phyloP scores from a whole-genome alignment of 139 green algal species.

The Chlamydomonas sphaeroides region DNA sequence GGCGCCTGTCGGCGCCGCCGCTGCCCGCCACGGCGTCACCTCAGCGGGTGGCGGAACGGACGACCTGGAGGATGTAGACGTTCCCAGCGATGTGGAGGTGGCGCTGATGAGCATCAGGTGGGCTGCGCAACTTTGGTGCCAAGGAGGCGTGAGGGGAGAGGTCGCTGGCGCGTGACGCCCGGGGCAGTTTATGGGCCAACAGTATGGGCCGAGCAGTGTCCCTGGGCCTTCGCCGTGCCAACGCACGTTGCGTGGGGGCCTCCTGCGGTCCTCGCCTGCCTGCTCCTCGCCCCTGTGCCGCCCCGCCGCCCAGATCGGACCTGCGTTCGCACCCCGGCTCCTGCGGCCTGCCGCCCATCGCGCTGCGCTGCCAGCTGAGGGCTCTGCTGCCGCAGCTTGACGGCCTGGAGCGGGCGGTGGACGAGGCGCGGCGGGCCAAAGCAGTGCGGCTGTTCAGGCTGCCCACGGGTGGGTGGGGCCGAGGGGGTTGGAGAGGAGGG shows the following conservation, averaged over 20 bases:
- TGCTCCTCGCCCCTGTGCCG: background rate
- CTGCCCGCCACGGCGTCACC: too few relatives aligned
- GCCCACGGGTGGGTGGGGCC: slow-evolving; percentile 17
- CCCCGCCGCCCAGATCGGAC: background rate
- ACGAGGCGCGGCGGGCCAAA: slow-evolving; percentile 24
- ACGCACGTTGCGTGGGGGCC: too few relatives aligned
- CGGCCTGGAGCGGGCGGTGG: slow-evolving; percentile 18
- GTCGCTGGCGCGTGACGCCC: too few relatives aligned
- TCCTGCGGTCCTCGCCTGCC: too few relatives aligned
- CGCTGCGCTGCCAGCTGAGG: slow-evolving; percentile 11
- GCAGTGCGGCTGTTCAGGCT: slow-evolving; percentile 16
- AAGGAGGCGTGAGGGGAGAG: background rate
- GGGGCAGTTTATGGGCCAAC: too few relatives aligned
- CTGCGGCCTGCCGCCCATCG: slow-evolving; percentile 9
- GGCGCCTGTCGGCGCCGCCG: too few relatives aligned
- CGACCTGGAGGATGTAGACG: too few relatives aligned
- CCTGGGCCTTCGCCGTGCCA: too few relatives aligned
- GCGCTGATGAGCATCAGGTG: too few relatives aligned
- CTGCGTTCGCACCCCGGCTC: background rate
- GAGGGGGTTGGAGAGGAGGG: background rate
- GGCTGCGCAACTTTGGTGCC: background rate
- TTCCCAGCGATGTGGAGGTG: too few relatives aligned
- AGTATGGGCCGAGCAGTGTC: too few relatives aligned
- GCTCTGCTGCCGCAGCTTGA: background rate
- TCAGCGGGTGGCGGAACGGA: too few relatives aligned